phyloP scores from a whole-genome alignment of 2,329 filamentous ascomycete genomes.

The Talaromyces sp. region DNA sequence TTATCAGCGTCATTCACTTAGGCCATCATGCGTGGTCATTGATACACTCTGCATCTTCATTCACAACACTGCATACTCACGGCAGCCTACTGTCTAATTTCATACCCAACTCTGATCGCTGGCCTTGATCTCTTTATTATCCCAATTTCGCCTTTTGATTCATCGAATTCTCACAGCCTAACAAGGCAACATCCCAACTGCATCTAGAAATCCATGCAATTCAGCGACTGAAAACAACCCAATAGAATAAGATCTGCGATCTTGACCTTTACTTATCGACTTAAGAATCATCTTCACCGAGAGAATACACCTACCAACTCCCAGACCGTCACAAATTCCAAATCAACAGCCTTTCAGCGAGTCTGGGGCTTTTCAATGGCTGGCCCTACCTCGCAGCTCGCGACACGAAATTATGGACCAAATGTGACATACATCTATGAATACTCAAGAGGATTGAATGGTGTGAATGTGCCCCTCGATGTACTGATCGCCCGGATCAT shows the following conservation, averaged over 20 bases:
- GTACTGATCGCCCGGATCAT: conserved; percentile 44
- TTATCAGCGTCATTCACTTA: conserved; percentile 3
- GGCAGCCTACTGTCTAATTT: not conserved
- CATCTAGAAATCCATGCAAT: not conserved
- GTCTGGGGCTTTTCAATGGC: conserved; percentile 32
- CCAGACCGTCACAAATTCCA: not conserved
- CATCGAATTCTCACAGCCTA: too few species aligned
- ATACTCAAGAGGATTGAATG: conserved; percentile 43
- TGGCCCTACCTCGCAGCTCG: conserved; percentile 23
- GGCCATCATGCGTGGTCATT: not conserved
- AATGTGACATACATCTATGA: conserved; percentile 46
- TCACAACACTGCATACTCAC: not conserved
- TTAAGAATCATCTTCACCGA: not conserved
- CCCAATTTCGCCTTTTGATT: not conserved
- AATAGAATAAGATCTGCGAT: not conserved
- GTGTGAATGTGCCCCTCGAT: conserved; percentile 45
- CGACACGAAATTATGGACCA: conserved; percentile 30
- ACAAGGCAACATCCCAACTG: not conserved
- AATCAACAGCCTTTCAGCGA: conserved; percentile 5
- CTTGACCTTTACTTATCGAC: not conserved
- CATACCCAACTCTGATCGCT: not conserved
- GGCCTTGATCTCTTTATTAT: not conserved
- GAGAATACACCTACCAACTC: not conserved
- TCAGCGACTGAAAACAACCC: not conserved
- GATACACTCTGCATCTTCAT: not conserved